These are phyloP conservation scores for Trichoderma parareesei DNA, from an alignment of 495 filamentous ascomycete species.

Conservation along the genomic window DNA sequence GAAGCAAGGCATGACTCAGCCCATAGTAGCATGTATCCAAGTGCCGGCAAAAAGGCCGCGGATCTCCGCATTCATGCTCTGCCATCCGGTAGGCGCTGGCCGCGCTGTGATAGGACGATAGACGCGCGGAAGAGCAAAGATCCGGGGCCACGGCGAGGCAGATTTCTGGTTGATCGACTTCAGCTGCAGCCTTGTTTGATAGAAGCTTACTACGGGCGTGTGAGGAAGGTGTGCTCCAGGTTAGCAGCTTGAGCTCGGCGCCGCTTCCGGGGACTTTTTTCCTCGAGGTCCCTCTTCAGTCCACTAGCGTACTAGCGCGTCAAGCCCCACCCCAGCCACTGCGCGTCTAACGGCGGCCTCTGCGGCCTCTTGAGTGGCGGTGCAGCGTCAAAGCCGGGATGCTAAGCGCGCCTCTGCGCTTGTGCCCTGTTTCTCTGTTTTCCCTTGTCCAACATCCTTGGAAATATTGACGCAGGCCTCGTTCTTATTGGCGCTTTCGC, in stretches of 20 bases:
- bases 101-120: not conserved
- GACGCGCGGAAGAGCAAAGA: not conserved
- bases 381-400: not conserved
- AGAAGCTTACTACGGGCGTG: no score
- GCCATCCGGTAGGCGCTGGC: not conserved
- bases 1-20: not conserved
- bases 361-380: not conserved
- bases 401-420: not conserved
- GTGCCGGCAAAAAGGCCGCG: no score
- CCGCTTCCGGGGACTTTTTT: no score
- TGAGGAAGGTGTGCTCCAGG: no score
- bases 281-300: no score
- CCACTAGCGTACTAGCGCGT: no score
- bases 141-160: not conserved
- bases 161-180: not conserved
- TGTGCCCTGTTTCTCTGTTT: not conserved
- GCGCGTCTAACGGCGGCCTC: not conserved
- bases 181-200: not conserved
- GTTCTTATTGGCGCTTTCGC: no score
- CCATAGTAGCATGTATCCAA: not conserved
- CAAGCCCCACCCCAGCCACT: not conserved
- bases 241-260: no score
- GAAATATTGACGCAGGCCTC: no score
- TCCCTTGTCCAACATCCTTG: not conserved
- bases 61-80: not conserved